phyloP scores from a whole-genome alignment of 148 eudicot species.

The Vaccinium corymbosum region DNA sequence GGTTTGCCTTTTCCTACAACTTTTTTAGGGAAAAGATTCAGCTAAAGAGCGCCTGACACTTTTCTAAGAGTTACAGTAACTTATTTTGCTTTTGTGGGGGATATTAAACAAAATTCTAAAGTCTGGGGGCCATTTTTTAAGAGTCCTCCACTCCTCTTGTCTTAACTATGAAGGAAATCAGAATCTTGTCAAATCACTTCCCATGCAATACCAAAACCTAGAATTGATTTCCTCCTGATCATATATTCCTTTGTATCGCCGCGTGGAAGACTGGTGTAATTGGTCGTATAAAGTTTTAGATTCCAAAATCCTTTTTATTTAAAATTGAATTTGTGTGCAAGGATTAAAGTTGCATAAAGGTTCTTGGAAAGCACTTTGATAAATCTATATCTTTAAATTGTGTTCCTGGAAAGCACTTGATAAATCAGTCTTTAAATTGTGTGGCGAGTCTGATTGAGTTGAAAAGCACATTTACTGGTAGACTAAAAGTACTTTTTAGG shows the following conservation, averaged over 20 bases:
- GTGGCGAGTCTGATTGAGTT: neutral
- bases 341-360: neutral
- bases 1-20: conserved; percentile 1
- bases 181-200: conserved; percentile 13
- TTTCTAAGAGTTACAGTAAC: neutral
- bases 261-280: neutral
- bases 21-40: neutral
- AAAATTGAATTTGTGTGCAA: neutral
- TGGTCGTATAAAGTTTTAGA: neutral
- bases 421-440: neutral
- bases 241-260: neutral
- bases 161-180: neutral
- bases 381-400: too few species aligned
- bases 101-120: neutral
- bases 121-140: neutral
- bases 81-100: neutral
- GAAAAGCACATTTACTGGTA: neutral
- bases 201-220: neutral
- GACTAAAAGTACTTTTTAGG: too few species aligned
- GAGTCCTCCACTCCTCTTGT: neutral
- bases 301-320: neutral
- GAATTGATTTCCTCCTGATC: neutral
- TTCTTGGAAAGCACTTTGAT: neutral
- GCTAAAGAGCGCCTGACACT: neutral
- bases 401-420: neutral